Percentiles rank a stretch among this genome's conserved stretches.
Evolutionary conservation across 2,329 filamentous ascomycete species (phyloP).

Genomic region (Penicillium sp.): DNA sequence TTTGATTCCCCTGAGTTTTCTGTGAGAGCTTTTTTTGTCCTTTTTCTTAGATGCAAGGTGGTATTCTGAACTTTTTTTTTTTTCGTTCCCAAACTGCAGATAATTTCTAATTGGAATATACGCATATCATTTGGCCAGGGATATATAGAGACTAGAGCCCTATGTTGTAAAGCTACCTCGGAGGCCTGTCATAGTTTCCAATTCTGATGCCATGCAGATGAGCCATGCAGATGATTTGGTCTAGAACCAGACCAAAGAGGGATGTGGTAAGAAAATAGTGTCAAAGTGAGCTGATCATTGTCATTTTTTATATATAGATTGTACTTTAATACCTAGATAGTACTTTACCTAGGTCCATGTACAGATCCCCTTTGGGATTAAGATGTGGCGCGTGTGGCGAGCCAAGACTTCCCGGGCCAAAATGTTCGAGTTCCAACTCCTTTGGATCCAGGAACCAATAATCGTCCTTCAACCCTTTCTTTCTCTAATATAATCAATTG

Average conservation of each 20-base stretch:
- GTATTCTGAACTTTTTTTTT: slow-evolving; percentile 9
- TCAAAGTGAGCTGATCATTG: neutral
- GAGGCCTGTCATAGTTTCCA: neutral
- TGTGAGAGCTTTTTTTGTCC: slow-evolving; percentile 9
- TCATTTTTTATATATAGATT: neutral
- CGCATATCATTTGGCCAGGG: neutral
- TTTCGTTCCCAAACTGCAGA: slow-evolving; percentile 6
- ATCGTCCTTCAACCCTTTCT: slow-evolving; percentile 2
- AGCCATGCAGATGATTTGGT: slow-evolving; percentile 10
- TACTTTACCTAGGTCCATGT: neutral
- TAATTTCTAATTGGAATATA: slow-evolving; percentile 16
- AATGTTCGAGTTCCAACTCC: slow-evolving; percentile 18
- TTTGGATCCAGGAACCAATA: slow-evolving; percentile 9
- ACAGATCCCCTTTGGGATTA: neutral
- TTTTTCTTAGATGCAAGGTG: slow-evolving; percentile 19
- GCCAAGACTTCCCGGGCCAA: slow-evolving; percentile 18
- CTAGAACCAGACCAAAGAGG: neutral
- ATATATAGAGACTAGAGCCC: neutral
- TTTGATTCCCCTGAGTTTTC: slow-evolving; percentile 21
- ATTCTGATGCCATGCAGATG: slow-evolving; percentile 7
- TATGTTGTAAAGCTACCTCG: neutral
- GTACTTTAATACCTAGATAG: neutral
- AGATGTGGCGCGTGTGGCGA: slow-evolving; percentile 13
- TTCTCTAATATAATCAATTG: neutral
- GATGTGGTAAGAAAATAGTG: neutral